Evolutionary conservation across 768 basidiomycete genomes (phyloP).

Genomic region (Agaricus subrufescens): DNA sequence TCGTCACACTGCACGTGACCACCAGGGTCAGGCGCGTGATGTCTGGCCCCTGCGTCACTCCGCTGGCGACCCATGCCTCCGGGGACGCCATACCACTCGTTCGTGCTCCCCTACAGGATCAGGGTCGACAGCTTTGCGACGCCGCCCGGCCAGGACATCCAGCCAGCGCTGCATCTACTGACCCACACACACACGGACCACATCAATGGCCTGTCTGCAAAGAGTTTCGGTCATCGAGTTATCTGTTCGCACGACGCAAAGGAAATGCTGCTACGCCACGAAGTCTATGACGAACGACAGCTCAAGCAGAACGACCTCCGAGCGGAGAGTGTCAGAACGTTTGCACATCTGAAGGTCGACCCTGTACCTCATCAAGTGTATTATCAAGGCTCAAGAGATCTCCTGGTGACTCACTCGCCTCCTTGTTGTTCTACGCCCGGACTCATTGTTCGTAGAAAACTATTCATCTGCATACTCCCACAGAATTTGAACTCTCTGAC

Average conservation of each 20-base stretch:
- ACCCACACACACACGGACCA: slow-evolving; percentile 92
- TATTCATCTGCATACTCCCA: slow-evolving; percentile 62
- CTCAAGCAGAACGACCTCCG: slow-evolving; percentile 47
- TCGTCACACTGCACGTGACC: slow-evolving; percentile 4
- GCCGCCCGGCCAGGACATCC: slow-evolving; percentile 24
- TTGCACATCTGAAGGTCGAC: slow-evolving; percentile 60
- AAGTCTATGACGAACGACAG: slow-evolving; percentile 62
- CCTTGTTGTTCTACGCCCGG: neutral
- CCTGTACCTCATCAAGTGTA: slow-evolving; percentile 44
- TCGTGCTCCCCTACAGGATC: slow-evolving; percentile 75
- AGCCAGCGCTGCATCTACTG: slow-evolving; percentile 65
- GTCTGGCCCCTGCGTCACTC: neutral
- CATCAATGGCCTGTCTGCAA: slow-evolving; percentile 67
- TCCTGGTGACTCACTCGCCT: slow-evolving; percentile 46
- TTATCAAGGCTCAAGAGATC: slow-evolving; percentile 56
- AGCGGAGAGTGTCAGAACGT: slow-evolving; percentile 53
- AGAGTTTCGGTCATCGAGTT: slow-evolving; percentile 67
- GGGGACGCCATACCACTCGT: slow-evolving; percentile 74
- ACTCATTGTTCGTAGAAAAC: slow-evolving; percentile 37
- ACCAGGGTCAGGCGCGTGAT: neutral
- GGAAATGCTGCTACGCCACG: slow-evolving; percentile 77
- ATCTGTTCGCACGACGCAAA: slow-evolving; percentile 83
- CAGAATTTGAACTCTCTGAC: slow-evolving; percentile 49
- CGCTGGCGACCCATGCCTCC: slow-evolving; percentile 51
- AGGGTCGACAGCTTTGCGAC: slow-evolving; percentile 81